phyloP scores from a whole-genome alignment of 306 rosid species.

The Acacia acuminata region DNA sequence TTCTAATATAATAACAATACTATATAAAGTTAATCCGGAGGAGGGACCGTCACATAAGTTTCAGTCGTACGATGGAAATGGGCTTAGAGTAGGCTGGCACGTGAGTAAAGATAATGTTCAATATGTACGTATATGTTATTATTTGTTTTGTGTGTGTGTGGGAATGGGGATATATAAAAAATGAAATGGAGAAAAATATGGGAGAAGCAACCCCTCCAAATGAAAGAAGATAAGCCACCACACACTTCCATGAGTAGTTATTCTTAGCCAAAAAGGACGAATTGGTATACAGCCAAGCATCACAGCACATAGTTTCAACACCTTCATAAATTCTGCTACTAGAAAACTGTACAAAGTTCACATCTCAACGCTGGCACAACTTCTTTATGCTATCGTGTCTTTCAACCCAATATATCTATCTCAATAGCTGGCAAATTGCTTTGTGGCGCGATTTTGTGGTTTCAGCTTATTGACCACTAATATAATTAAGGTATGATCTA shows the following conservation, averaged over 20 bases:
- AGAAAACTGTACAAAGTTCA: constrained; percentile 31
- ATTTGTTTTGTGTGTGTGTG: neutral
- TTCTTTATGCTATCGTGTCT: constrained; percentile 32
- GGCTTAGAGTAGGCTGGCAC: neutral
- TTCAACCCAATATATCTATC: neutral
- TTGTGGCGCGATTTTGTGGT: neutral
- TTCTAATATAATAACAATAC: neutral
- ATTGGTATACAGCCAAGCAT: constrained; percentile 40
- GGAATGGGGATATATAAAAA: neutral
- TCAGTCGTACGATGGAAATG: constrained; percentile 23
- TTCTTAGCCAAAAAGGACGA: constrained; percentile 39
- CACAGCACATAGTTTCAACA: constrained; percentile 41
- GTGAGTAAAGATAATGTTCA: constrained; percentile 24
- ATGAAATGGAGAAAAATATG: constrained; percentile 16
- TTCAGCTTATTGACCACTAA: neutral
- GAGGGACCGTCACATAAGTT: neutral
- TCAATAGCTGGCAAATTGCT: neutral
- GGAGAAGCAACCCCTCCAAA: constrained; percentile 38
- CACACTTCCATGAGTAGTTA: constrained; percentile 29
- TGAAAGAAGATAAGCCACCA: constrained; percentile 37
- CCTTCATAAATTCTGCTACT: constrained; percentile 38
- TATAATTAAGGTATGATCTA: neutral
- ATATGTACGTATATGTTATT: neutral
- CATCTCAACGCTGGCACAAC: constrained; percentile 45
- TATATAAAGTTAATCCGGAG: neutral